Base-by-base conservation (phyloP, 176 grass and related monocot species). In the Musa schizocarpa region DNA sequence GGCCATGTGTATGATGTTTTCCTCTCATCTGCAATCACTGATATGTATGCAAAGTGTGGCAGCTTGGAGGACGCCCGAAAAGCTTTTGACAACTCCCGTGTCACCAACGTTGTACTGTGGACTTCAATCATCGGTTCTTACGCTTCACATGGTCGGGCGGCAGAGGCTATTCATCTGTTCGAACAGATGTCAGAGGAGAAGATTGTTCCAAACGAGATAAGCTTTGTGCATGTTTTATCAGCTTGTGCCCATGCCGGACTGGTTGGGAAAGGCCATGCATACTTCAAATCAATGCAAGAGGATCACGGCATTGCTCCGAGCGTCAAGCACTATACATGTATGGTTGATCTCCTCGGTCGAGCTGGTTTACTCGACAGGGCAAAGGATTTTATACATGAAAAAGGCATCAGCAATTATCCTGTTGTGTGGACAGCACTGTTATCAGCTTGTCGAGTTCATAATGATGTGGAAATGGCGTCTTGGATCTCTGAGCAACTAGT, bases 351-450 rank as follows among this genome's bases (percentile, higher is more conserved):
- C 22, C 76, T 78, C 20, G 76, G 65, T 27, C 50, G 64, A 23
- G 65, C 76, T 48, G 76, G 76, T 54, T 49, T 78, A 11, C 65
- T 69, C 23, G 22, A 34, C 9, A 17, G 58, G 76, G 76, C 76
- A 68, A 83, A 84, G 48, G 69, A 78, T 13, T 92, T 86, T 65
- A 92, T 92, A 50, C 52, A 78, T 24, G 58, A 84, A 78, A 80
- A 89, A 27, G 82, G 79, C 69, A 89, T 92, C 53, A 68, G 67
- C 8, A 50, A 82, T 72, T 70, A 86, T 54, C 68, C 86, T 63
- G 62, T 88, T 80, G 79, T 86, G 17, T 92, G 83, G 89, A 92
- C 82, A 77, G 75, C 89, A 12, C 70, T 92, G 63, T 61, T 88
- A 43, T 86, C 89, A 63, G 72, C 89, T 62, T 92, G 86, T 61